phyloP scores from a whole-genome alignment of 2,329 filamentous ascomycete species.

The Salinomyces thailandicus region DNA sequence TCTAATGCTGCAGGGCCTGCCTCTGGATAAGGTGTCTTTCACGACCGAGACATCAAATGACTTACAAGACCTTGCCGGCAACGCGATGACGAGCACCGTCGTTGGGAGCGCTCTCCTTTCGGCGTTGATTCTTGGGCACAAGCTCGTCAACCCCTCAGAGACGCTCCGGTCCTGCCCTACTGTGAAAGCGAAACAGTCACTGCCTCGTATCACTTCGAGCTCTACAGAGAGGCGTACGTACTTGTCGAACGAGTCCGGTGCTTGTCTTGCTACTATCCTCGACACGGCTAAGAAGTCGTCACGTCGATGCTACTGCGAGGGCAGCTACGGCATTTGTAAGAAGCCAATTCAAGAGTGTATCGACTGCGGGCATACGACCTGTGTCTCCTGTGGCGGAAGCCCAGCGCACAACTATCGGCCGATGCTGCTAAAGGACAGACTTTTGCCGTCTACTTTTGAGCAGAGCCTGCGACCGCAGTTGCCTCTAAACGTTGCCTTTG shows the following conservation, averaged over 20 bases:
- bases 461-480: slow-evolving; percentile 10
- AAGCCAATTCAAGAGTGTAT: slow-evolving; percentile 38
- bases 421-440: slow-evolving; percentile 18
- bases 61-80: slow-evolving; percentile 61
- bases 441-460: slow-evolving; percentile 15
- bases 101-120: slow-evolving; percentile 54
- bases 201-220: too few species aligned
- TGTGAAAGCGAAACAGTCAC: too few species aligned
- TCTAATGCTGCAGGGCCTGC: slow-evolving; percentile 58
- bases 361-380: slow-evolving; percentile 46
- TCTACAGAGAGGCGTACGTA: too few species aligned
- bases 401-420: slow-evolving; percentile 39
- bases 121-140: slow-evolving; percentile 41
- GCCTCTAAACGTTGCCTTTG: slow-evolving; percentile 14
- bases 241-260: too few species aligned
- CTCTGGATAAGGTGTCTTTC: slow-evolving; percentile 51
- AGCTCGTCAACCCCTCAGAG: slow-evolving; percentile 4
- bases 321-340: slow-evolving; percentile 29
- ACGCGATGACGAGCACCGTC: slow-evolving; percentile 69
- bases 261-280: too few species aligned
- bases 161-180: too few species aligned
- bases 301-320: slow-evolving; percentile 55
- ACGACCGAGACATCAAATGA: slow-evolving; percentile 48
- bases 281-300: too few species aligned
- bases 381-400: slow-evolving; percentile 43